These are phyloP conservation scores for Hypoxylon fragiforme DNA, from an alignment of 495 filamentous ascomycete species.

Conservation along the genomic window DNA sequence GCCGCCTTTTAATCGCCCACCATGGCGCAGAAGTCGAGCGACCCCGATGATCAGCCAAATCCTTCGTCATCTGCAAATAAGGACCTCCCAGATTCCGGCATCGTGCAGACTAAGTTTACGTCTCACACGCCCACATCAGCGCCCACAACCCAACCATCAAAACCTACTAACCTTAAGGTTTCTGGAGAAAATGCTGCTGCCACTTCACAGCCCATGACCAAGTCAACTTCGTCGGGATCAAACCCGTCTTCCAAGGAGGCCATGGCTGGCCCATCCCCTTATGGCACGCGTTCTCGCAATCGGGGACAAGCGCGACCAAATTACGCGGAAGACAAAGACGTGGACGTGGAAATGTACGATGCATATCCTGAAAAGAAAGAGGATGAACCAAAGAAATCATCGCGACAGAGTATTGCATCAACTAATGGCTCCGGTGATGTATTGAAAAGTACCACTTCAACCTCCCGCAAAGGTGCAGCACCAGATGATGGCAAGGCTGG, in stretches of 20 bases:
- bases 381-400: slow-evolving; percentile 52
- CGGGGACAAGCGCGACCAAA: slow-evolving; percentile 81
- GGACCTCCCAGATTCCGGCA: slow-evolving; percentile 31
- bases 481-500: slow-evolving; percentile 50
- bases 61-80: slow-evolving; percentile 41
- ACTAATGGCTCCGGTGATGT: slow-evolving; percentile 35
- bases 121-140: slow-evolving; percentile 34
- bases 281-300: slow-evolving; percentile 95
- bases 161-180: slow-evolving; percentile 32
- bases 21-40: slow-evolving; percentile 42
- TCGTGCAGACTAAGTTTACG: slow-evolving; percentile 33
- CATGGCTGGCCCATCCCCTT: slow-evolving; percentile 61
- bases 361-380: slow-evolving; percentile 53
- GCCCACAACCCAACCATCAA: slow-evolving; percentile 25
- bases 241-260: slow-evolving; percentile 44
- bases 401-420: slow-evolving; percentile 45
- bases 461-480: slow-evolving; percentile 48
- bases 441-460: slow-evolving; percentile 43
- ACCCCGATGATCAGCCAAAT: slow-evolving; percentile 40
- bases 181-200: slow-evolving; percentile 34
- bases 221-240: slow-evolving; percentile 46
- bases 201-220: slow-evolving; percentile 49
- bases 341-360: slow-evolving; percentile 77
- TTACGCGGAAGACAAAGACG: slow-evolving; percentile 94
- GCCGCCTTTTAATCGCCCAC: slow-evolving; percentile 39